These are phyloP conservation scores for Drechslera avenae DNA, from an alignment of 2,329 filamentous ascomycete species.

Conservation along the genomic window DNA sequence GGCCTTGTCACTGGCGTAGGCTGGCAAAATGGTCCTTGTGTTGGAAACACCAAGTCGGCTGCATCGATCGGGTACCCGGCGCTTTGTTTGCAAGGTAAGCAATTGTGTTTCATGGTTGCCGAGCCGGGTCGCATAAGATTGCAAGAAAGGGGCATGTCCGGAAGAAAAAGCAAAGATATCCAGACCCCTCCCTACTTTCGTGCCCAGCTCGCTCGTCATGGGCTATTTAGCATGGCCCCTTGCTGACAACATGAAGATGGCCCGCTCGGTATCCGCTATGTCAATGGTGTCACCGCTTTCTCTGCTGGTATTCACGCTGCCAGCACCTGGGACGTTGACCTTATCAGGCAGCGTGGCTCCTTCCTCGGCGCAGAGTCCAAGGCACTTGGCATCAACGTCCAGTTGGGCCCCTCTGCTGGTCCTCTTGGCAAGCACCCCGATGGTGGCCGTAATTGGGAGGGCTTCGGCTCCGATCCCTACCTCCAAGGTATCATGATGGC, in stretches of 20 bases:
- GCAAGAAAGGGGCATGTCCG: neutral
- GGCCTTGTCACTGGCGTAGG: constrained; percentile 47
- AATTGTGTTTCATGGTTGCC: constrained; percentile 5
- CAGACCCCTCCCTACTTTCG: too few species aligned
- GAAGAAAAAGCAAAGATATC: too few species aligned
- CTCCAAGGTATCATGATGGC: constrained; percentile 52
- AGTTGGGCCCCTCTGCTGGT: constrained; percentile 52
- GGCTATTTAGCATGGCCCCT: neutral
- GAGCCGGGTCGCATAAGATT: neutral
- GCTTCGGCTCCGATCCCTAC: constrained; percentile 57
- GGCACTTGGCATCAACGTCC: constrained; percentile 50
- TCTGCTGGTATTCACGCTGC: constrained; percentile 48
- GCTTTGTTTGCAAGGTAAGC: constrained; percentile 48
- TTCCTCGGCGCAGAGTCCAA: constrained; percentile 50
- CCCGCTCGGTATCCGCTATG: constrained; percentile 48
- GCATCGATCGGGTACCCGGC: constrained; percentile 45
- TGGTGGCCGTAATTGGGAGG: constrained; percentile 57
- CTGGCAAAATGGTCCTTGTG: constrained; percentile 43
- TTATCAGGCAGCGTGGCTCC: constrained; percentile 43
- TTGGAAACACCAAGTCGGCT: constrained; percentile 45
- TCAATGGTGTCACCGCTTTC: constrained; percentile 47
- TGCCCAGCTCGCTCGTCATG: too few species aligned
- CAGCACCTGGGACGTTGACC: constrained; percentile 46
- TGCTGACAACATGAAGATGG: constrained; percentile 37
- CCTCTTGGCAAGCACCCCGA: constrained; percentile 46